Conservation (phyloP, 345 rosid species). For the Mangifera indica region DNA sequence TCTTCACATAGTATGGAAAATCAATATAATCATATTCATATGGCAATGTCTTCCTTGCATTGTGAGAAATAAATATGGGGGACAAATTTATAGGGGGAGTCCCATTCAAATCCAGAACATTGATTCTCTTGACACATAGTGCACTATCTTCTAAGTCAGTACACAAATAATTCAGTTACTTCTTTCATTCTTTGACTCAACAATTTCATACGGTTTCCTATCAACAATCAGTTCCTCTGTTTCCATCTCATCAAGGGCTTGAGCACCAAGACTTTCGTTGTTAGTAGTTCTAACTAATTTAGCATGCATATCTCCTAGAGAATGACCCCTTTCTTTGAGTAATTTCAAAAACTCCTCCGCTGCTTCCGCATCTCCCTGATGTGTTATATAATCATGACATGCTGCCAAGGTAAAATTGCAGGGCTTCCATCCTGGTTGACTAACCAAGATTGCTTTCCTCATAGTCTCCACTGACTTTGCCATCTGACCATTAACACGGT, state of each 20-base stretch:
- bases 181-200: conserved; percentile 10
- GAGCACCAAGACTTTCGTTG: background rate
- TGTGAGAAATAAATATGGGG: background rate
- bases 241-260: conserved; percentile 1
- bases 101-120: background rate
- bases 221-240: conserved; percentile 2
- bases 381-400: conserved; percentile 39
- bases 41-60: background rate
- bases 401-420: conserved; percentile 33
- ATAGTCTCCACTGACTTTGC: conserved; percentile 44
- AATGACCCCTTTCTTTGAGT: conserved; percentile 12
- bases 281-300: background rate
- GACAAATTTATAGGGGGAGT: background rate
- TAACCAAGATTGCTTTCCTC: conserved; percentile 37
- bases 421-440: conserved; percentile 34
- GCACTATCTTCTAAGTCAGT: background rate
- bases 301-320: background rate
- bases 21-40: background rate
- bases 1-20: background rate
- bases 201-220: background rate
- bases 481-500: conserved; percentile 32
- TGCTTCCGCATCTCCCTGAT: conserved; percentile 27
- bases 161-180: background rate
- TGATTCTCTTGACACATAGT: background rate
- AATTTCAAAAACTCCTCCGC: conserved; percentile 23